Percentiles rank a stretch among this genome's conserved stretches.
Conservation (phyloP, 176 grass and related monocot species). For the Aechmea fasciata region DNA sequence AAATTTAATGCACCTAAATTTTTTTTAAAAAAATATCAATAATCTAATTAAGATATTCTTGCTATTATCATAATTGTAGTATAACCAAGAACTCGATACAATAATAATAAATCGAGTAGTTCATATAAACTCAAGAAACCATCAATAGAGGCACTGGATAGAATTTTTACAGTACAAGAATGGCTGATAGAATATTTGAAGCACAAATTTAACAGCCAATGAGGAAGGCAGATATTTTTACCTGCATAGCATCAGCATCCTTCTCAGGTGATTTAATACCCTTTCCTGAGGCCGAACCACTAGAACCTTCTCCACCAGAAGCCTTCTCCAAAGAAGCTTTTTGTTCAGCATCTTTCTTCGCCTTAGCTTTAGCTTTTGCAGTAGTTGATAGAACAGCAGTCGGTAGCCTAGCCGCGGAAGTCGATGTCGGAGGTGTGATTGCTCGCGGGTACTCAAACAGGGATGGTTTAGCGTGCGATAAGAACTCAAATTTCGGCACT, state of each 20-base stretch:
- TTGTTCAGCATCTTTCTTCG: conserved; percentile 90
- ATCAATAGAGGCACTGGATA: background rate
- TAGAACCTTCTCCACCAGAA: conserved; percentile 32
- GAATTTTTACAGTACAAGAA: background rate
- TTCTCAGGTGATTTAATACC: conserved; percentile 53
- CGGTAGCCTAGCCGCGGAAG: conserved; percentile 64
- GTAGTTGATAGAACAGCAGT: conserved; percentile 90
- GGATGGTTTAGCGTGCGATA: conserved; percentile 86
- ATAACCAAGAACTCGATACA: too few relatives aligned
- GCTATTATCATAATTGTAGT: too few relatives aligned
- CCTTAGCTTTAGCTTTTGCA: conserved; percentile 87
- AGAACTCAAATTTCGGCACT: conserved; percentile 91
- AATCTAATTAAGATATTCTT: too few relatives aligned
- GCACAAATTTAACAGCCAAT: too few relatives aligned
- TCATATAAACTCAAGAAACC: too few relatives aligned
- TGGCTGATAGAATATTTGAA: too few relatives aligned
- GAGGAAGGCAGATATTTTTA: conserved; percentile 14
- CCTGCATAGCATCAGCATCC: conserved; percentile 86
- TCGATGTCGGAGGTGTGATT: conserved; percentile 65
- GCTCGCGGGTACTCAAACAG: conserved; percentile 84
- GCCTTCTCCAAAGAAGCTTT: conserved; percentile 73
- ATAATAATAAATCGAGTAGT: too few relatives aligned
- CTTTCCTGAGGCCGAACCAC: conserved; percentile 40
- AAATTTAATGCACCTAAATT: too few relatives aligned
- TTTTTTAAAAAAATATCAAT: too few relatives aligned